Evolutionary conservation across 768 basidiomycete genomes (phyloP), one percentile per base, ranked within the genome.

Genomic region (Paxillus ammoniavirescens): DNA sequence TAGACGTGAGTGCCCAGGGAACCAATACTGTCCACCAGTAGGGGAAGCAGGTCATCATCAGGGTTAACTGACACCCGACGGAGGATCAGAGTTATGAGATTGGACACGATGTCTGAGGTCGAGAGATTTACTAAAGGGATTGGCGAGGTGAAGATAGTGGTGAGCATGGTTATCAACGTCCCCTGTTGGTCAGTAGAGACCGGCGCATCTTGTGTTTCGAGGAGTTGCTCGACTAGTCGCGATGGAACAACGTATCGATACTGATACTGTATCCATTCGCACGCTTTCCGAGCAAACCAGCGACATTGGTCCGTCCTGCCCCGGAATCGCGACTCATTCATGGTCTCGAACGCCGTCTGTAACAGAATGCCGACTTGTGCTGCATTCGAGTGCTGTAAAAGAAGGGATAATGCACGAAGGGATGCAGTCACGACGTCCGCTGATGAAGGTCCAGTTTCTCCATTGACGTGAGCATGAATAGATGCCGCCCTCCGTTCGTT

Each of bases 261-360:
- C 66, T 95, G 95, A 58, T 95, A 92, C 64, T 90, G 91, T 5
- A 90, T 82, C 89, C 91, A 95, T 61, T 91, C 87, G n/a, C 84
- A 84, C 5, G 82, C 77, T 62, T 82, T 86, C 53, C 84, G 81
- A 12, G 87, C 82, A 53, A 92, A 77, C 93, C 93, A 98, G 51
- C 84, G 81, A 63, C 87, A 95, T 61, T 92, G 84, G 7, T 83
- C 81, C 0, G 79, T 60, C 55, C 83, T 81, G 15, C 61, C 63
- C 94, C 94, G 97, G 18, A 80, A 79, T 26, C 76, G 66, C 8
- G 77, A 70, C 9, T 77, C 72, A 41, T 90, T 83, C 37, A 94
- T 77, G 59, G 78, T 83, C 57, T 85, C 82, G 52, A 91, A 83
- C 0, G 82, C 79, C 0, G 91, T 83, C 50, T 87, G 85, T 65